A percentile compares a stretch with the other conserved stretches of the same genome.
Conservation (phyloP, 78 protist species). For the Dictyostelium brefeldianum region DNA sequence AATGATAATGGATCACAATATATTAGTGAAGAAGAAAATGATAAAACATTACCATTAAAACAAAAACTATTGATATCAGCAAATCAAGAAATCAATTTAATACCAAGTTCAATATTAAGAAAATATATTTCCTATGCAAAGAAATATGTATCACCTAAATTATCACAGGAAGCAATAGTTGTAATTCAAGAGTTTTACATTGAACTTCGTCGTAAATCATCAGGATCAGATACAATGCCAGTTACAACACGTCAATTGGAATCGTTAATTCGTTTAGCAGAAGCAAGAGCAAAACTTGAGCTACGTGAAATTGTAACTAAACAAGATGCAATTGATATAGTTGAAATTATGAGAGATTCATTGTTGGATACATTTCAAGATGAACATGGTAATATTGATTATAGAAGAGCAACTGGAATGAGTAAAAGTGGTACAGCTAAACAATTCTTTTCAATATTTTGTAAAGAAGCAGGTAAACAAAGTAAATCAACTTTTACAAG, state of each 20-base stretch:
- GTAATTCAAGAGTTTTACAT: conserved; percentile 93
- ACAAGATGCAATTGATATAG: conserved; percentile 84
- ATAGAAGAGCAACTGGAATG: conserved; percentile 53
- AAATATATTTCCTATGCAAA: conserved; percentile 98
- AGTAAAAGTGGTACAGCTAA: conserved; percentile 22
- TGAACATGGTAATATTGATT: conserved; percentile 75
- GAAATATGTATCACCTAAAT: conserved; percentile 88
- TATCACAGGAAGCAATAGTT: conserved; percentile 87
- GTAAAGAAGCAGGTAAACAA: background rate
- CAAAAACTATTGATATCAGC: conserved; percentile 16
- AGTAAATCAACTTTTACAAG: conserved; percentile 4
- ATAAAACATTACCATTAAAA: conserved; percentile 20
- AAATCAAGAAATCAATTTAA: conserved; percentile 77
- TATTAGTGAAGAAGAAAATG: background rate
- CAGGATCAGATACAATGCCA: conserved; percentile 78
- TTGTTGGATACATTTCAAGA: conserved; percentile 62
- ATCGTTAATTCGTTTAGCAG: conserved; percentile 96
- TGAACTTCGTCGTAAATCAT: conserved; percentile 23
- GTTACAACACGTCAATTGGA: conserved; percentile 99
- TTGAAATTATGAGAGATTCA: conserved; percentile 72
- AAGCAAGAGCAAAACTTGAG: conserved; percentile 97
- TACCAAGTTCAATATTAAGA: conserved; percentile 90
- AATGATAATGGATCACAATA: background rate
- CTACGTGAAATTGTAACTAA: conserved; percentile 91
- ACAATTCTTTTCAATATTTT: background rate